These are phyloP conservation scores for Hanseniaspora lachancei DNA, from an alignment of 805 yeast species.

Conservation along the genomic window DNA sequence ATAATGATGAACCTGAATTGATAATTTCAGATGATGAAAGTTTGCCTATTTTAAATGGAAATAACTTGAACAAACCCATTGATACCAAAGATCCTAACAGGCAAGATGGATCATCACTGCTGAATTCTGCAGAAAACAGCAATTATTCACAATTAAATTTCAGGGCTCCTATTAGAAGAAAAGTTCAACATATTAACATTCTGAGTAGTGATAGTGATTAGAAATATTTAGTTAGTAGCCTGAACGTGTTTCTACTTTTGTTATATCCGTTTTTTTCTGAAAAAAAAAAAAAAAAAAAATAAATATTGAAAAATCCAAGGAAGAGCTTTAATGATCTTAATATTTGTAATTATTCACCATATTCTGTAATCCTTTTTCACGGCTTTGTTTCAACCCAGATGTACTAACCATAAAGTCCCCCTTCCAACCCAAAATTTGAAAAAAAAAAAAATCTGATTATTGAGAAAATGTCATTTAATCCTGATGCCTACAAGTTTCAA, in stretches of 20 bases:
- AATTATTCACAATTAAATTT: not conserved
- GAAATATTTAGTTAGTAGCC: too few relatives aligned
- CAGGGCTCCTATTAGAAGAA: not conserved
- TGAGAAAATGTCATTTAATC: conserved; percentile 16
- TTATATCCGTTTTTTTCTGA: too few relatives aligned
- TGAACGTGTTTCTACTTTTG: too few relatives aligned
- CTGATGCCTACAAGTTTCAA: conserved; percentile 47
- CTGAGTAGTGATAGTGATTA: conserved; percentile 8
- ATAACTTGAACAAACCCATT: not conserved
- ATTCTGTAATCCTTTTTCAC: not conserved
- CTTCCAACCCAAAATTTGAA: not conserved
- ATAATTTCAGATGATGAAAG: not conserved
- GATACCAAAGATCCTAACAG: not conserved
- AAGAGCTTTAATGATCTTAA: too few relatives aligned
- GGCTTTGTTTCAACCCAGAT: too few relatives aligned
- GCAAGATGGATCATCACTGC: not conserved
- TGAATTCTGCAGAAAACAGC: not conserved
- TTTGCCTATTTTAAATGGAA: not conserved
- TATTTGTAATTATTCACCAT: not conserved
- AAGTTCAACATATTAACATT: not conserved
- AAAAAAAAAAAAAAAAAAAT: too few relatives aligned
- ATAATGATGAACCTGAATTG: not conserved
- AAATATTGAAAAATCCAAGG: too few relatives aligned
- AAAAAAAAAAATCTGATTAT: not conserved
- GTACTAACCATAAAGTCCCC: too few relatives aligned